phyloP scores from a whole-genome alignment of 2,329 filamentous ascomycete genomes.

The Botrytis galanthina region DNA sequence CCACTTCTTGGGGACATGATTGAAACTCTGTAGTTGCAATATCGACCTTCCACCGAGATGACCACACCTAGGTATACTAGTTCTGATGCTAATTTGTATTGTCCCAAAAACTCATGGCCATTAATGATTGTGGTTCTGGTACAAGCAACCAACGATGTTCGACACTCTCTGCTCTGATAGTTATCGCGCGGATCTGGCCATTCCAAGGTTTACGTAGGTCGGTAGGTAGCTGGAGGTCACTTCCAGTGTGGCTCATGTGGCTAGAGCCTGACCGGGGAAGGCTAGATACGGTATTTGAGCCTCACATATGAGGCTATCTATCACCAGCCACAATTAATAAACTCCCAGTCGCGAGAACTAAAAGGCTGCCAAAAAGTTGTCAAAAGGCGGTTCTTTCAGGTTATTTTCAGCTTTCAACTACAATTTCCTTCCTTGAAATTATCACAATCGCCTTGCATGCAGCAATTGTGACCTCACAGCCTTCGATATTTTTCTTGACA shows the following conservation, averaged over 20 bases:
- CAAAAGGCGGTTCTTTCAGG: slow-evolving; percentile 2
- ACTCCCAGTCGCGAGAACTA: slow-evolving; percentile 20
- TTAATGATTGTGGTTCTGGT: neutral
- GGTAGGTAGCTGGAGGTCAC: no score
- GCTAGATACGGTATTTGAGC: neutral
- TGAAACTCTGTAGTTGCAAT: neutral
- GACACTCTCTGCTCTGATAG: neutral
- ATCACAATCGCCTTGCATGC: neutral
- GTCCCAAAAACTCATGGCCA: neutral
- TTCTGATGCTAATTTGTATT: neutral
- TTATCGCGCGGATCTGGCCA: neutral
- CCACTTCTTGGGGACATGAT: no score
- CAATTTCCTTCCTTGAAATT: neutral
- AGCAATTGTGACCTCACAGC: neutral
- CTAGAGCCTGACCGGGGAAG: neutral
- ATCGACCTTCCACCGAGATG: neutral
- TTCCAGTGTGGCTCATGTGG: neutral
- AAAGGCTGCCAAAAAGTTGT: slow-evolving; percentile 20
- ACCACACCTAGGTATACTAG: neutral
- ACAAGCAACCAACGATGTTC: neutral
- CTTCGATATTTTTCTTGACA: neutral
- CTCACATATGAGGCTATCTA: neutral
- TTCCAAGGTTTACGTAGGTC: no score
- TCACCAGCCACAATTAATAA: slow-evolving; percentile 7
- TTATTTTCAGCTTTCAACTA: slow-evolving; percentile 7